Evolutionary conservation across 345 rosid species (phyloP).

Genomic region (Eutrema yunnanense): DNA sequence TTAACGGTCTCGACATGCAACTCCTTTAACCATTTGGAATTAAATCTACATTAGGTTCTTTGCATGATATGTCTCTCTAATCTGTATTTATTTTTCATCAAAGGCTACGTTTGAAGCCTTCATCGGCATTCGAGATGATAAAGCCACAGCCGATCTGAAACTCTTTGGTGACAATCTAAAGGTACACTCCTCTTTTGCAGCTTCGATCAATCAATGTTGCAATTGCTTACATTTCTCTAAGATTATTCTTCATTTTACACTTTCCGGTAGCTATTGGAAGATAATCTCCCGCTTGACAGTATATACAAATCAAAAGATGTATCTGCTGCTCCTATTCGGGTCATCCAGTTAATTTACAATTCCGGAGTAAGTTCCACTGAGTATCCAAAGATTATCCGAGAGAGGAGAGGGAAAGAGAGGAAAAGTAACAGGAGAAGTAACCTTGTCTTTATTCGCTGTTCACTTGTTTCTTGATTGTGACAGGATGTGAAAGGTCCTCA

Average conservation of each 20-base stretch:
- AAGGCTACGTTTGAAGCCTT: constrained; percentile 92
- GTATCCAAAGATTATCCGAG: constrained; percentile 4
- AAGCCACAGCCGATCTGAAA: constrained; percentile 75
- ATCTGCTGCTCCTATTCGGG: constrained; percentile 89
- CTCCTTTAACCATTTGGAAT: not conserved
- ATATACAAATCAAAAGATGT: constrained; percentile 67
- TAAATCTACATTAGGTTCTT: not conserved
- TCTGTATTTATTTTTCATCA: not conserved
- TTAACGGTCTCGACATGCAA: not conserved
- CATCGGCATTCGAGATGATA: constrained; percentile 81
- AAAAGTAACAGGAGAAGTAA: not conserved
- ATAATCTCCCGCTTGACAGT: constrained; percentile 80
- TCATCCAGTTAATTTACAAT: constrained; percentile 71
- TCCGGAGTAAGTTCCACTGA: constrained; percentile 65
- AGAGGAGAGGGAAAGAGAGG: not conserved
- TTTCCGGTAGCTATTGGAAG: constrained; percentile 58
- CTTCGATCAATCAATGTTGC: not conserved
- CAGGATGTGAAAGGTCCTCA: constrained; percentile 98
- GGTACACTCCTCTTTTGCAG: constrained; percentile 35
- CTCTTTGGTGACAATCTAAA: constrained; percentile 80
- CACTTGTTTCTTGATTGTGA: constrained; percentile 17
- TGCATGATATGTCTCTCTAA: not conserved
- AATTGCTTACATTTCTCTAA: not conserved
- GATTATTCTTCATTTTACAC: not conserved
- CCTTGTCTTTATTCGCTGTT: constrained; percentile 10